These are phyloP conservation scores for Colletotrichum euphorbiae DNA, from an alignment of 2,329 filamentous ascomycete species.

Conservation along the genomic window DNA sequence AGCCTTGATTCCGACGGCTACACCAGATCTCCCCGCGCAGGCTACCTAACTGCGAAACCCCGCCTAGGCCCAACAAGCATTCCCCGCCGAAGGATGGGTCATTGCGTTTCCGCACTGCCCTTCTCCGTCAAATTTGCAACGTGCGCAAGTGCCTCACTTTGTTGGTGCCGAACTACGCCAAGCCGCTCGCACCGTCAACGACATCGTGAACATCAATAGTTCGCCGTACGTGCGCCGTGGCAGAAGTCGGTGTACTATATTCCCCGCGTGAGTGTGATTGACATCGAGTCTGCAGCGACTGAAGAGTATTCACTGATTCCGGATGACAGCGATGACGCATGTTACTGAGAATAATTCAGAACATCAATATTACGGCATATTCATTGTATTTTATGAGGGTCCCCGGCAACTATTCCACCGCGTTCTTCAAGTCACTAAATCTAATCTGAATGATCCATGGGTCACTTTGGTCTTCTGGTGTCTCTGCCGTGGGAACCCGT, in stretches of 20 bases:
- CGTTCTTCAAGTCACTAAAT: no score
- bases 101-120: conserved; percentile 30
- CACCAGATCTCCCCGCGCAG: background rate
- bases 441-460: no score
- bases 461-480: no score
- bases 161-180: conserved; percentile 18
- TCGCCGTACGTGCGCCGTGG: background rate
- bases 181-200: background rate
- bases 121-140: conserved; percentile 25
- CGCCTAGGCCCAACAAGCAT: background rate
- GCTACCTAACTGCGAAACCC: background rate
- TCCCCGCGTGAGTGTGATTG: no score
- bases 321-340: no score
- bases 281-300: no score
- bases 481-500: no score
- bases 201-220: background rate
- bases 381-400: no score
- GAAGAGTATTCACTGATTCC: no score
- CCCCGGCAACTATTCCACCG: no score
- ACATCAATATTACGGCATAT: no score
- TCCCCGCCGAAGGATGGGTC: conserved; percentile 12
- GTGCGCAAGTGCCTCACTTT: conserved; percentile 30
- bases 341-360: no score
- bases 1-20: background rate
- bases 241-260: background rate